Conservation (phyloP, 805 yeast genomes). For the Cyberlindnera subsufficiens region DNA sequence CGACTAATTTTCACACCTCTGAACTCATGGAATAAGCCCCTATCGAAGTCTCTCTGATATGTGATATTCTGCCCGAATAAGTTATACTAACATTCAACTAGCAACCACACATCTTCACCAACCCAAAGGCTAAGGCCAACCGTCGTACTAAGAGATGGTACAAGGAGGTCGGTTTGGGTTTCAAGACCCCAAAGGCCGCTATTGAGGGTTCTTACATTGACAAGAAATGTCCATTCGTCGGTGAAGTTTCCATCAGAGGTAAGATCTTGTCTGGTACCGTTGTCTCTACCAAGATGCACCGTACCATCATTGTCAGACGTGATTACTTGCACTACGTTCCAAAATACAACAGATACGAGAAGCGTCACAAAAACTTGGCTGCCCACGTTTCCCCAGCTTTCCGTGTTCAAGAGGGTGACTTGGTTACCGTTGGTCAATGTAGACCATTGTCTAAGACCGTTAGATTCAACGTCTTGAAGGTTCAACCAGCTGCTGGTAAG, state of each 20-base stretch:
- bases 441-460: conserved; percentile 99
- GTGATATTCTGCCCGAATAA: no score
- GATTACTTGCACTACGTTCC: conserved; percentile 99
- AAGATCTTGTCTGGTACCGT: conserved; percentile 99
- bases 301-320: conserved; percentile 99
- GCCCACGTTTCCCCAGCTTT: conserved; percentile 99
- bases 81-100: conserved; percentile 38
- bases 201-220: conserved; percentile 98
- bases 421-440: conserved; percentile 99
- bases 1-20: no score
- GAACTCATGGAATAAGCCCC: neutral
- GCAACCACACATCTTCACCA: conserved; percentile 99
- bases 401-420: conserved; percentile 99
- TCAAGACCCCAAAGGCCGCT: conserved; percentile 99
- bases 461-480: conserved; percentile 98
- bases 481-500: conserved; percentile 82
- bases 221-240: conserved; percentile 99
- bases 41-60: neutral
- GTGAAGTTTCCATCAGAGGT: conserved; percentile 98
- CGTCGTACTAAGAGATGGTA: conserved; percentile 99
- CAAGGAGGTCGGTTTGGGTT: conserved; percentile 99
- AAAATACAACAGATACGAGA: conserved; percentile 99
- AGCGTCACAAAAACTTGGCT: conserved; percentile 99
- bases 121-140: conserved; percentile 99
- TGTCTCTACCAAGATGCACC: conserved; percentile 99